Base-by-base conservation (phyloP, 768 basidiomycete genomes). In the Termitomyces sp. region DNA sequence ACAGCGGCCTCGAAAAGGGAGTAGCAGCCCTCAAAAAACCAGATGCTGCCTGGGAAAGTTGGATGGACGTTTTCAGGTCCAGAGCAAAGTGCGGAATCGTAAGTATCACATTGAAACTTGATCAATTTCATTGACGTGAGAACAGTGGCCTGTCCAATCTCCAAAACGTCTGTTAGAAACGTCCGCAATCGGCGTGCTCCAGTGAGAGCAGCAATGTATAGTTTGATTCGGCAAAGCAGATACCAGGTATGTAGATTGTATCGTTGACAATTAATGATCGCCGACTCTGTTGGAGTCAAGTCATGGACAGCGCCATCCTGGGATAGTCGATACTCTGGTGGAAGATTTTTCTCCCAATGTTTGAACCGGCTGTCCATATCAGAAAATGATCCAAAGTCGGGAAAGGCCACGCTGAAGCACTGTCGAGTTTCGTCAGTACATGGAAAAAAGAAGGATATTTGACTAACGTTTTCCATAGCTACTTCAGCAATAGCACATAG, bases 191-290 rank as follows among this genome's bases (percentile, higher is more conserved):
- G 66, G 51, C 67, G 67, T 56, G 69, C 63, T 58, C 74, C 74
- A 61, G 74, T 78, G 26, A 76, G 70, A 44, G 75, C 76, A 8
- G 77, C 71, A 20, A 80, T 69, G 63, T 78, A 76, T 3, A 84
- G 66, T 59, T 79, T 81, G 59, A 79, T 70, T 38, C 79, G 74
- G 9, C 69, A 74, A 28, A 75, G 71, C 30, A 80, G 70, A 63
- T 79, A 81, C 78, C 79, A 81, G 13, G 75, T 78, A 26, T 75
- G 72, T 30, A 82, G 71, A 16, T 71, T 74, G 63, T 78, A 75
- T 35, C 78, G 68, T 60, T 82, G 79, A 40, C 72, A 77, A 13
- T 72, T 63, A n/a, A 75, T 63, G 13, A 69, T 68, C 50, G 67
- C 60, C 20, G 70, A 64, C 38, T 79, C 77, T 16, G 67, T 58